Percentiles rank a stretch among this genome's conserved stretches.
phyloP scores from a whole-genome alignment of 352 stramenopile genomes.

The Elongisporangium prolatum region DNA sequence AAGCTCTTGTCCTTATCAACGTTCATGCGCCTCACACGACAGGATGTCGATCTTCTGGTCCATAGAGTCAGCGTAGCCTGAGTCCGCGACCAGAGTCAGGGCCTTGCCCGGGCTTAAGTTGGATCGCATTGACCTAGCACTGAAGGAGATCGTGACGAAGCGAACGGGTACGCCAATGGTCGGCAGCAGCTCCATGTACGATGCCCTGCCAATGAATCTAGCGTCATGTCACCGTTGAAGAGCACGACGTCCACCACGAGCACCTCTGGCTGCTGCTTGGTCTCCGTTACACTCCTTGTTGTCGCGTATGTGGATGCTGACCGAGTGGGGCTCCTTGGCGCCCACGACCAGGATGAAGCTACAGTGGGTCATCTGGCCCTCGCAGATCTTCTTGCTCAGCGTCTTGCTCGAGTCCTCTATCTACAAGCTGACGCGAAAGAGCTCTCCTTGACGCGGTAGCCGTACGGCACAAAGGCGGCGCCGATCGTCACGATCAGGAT shows the following conservation, averaged over 20 bases:
- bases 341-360: constrained; percentile 87
- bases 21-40: constrained; percentile 21
- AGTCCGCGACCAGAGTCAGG: constrained; percentile 30
- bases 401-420: constrained; percentile 75
- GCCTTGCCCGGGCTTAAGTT: constrained; percentile 21
- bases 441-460: too few species aligned
- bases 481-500: constrained; percentile 65
- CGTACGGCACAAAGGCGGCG: constrained; percentile 65
- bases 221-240: constrained; percentile 49
- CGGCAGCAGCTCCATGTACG: constrained; percentile 55
- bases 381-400: constrained; percentile 79
- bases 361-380: constrained; percentile 74
- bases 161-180: constrained; percentile 31
- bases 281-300: constrained; percentile 60
- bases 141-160: constrained; percentile 45
- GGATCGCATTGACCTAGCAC: constrained; percentile 24
- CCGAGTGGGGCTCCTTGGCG: constrained; percentile 42
- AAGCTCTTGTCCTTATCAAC: constrained; percentile 33
- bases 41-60: constrained; percentile 36
- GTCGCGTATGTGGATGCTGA: constrained; percentile 81
- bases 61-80: constrained; percentile 19
- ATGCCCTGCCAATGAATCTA: constrained; percentile 55
- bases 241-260: constrained; percentile 51
- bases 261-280: neutral
- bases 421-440: constrained; percentile 35